Evolutionary conservation across 225 moss, liverwort and hornwort genomes (phyloP), one percentile per base, ranked within the genome.

Genomic region (Marchantia paleacea): DNA sequence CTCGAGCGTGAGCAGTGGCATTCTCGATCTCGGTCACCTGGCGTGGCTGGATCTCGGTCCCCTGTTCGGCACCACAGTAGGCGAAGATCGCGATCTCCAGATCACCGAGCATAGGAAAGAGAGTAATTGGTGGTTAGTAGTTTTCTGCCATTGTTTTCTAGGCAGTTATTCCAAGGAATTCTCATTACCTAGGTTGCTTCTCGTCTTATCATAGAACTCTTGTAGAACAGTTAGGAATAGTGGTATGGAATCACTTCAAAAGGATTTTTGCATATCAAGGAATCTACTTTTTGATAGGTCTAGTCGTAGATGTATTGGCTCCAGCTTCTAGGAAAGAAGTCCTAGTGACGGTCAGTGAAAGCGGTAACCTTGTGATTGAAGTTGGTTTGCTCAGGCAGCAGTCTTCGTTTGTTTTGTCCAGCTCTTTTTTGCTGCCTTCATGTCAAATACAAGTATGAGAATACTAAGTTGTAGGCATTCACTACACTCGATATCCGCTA

Each of bases 81-180:
- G 65, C 84, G 80, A 55, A 78, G 77, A 29, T 92, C 88, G 30
- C 87, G 87, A 58, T 94, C 91, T 51, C 92, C 90, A 30, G 85
- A 94, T 83, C 91, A 92, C 24, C 85, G 85, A 49, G 89, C 83
- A 1, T 92, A 89, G 73, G 58, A 79, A 75, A 75, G 75, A 75
- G 69, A 69, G 63, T 30, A 65, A 50, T 51, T 19, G 29, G 55
- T 76, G 64, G 22, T 75, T 28, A 60, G 78, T 53, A 58, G 19
- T 49, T 85, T 31, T 75, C 77, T 77, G 62, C 72, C 77, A 75
- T 79, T 78, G 28, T 25, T 51, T 69, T 31, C 68, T 63, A 57
- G 75, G 69, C 68, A 65, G 58, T 64, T 16, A 25, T 58, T 72
- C 54, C 60, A 73, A 78, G 73, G 77, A 75, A 65, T 28, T 14